Base-by-base conservation (phyloP, 106 monocot genomes). In the Dioscorea zingiberensis region DNA sequence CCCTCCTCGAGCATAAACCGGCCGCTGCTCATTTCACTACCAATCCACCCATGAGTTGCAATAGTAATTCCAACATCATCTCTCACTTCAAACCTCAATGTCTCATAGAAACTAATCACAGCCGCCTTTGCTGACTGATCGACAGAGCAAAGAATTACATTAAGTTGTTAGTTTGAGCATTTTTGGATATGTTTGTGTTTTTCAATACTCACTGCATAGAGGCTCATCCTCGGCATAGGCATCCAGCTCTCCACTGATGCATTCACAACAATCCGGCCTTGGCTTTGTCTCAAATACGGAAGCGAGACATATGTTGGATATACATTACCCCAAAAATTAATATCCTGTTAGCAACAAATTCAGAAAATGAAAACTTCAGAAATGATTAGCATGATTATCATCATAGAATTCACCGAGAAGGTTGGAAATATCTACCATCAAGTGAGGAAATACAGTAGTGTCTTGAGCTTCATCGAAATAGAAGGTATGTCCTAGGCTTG, bases 121-220 rank as follows among this genome's bases (percentile, higher is more conserved):
- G 93, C 93, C 12, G 93, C 93, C 56, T 93, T 93, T 2, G 93
- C 93, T 26, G 88, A 88, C 93, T 93, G 60, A 7, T 16, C 45
- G 4, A 65, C 51, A 51, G 51, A 2, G 47, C 4, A 53, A 63
- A 60, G 3, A 21, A 25, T 44, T 12, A 13, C 0, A 67, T 6
- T 13, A 58, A 11, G 13, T 56, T 16, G 0, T 3, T 25, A 16
- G 14, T 45, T 26, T 65, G 25, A 12, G 2, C 2, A 11, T 44
- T 14, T 11, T 21, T 19, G 19, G 0, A 23, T 7, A 17, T 18
- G 15, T 51, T 2, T 51, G 7, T 1, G 13, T 45, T 44, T 61
- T 30, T 16, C 4, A 32, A 30, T 62, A 29, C 71, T 62, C 53
- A 81, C 81, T 0, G 76, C 72, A 63, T 81, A 77, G 13, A 82